These are phyloP conservation scores for Galerina marginata DNA, from an alignment of 768 basidiomycete genomes.

Conservation along the genomic window DNA sequence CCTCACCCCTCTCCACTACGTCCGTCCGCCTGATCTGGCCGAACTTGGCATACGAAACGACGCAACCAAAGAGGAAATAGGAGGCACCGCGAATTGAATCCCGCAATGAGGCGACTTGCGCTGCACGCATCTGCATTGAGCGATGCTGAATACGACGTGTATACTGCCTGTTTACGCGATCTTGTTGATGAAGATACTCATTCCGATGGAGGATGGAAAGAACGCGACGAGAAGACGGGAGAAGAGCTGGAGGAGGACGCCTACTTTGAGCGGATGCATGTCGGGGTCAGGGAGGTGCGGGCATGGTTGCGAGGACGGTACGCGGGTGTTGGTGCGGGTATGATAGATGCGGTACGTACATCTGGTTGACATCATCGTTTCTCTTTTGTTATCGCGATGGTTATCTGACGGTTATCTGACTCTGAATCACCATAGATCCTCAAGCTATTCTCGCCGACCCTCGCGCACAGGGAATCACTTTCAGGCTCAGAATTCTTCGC, in stretches of 20 bases:
- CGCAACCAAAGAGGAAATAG: no score
- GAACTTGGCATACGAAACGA: no score
- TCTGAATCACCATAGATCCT: slow-evolving; percentile 59
- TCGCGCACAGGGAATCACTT: slow-evolving; percentile 57
- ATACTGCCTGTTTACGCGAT: slow-evolving; percentile 64
- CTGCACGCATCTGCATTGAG: slow-evolving; percentile 81
- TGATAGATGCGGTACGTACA: slow-evolving; percentile 59
- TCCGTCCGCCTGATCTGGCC: no score
- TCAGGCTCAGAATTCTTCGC: slow-evolving; percentile 81
- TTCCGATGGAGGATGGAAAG: slow-evolving; percentile 32
- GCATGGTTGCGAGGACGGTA: slow-evolving; percentile 82
- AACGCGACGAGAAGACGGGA: slow-evolving; percentile 20
- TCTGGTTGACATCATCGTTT: slow-evolving; percentile 21
- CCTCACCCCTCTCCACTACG: no score
- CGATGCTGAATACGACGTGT: slow-evolving; percentile 71
- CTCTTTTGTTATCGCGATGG: not conserved
- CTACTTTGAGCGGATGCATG: slow-evolving; percentile 57
- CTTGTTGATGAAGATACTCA: slow-evolving; percentile 31
- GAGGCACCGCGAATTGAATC: no score
- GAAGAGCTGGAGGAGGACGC: slow-evolving; percentile 39
- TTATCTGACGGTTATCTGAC: not conserved
- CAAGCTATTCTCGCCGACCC: slow-evolving; percentile 62
- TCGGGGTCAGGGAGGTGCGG: slow-evolving; percentile 70
- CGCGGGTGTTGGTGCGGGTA: slow-evolving; percentile 50
- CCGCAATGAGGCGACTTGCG: slow-evolving; percentile 61